Conservation (phyloP, 331 rosid species). For the Quercus lobata region DNA sequence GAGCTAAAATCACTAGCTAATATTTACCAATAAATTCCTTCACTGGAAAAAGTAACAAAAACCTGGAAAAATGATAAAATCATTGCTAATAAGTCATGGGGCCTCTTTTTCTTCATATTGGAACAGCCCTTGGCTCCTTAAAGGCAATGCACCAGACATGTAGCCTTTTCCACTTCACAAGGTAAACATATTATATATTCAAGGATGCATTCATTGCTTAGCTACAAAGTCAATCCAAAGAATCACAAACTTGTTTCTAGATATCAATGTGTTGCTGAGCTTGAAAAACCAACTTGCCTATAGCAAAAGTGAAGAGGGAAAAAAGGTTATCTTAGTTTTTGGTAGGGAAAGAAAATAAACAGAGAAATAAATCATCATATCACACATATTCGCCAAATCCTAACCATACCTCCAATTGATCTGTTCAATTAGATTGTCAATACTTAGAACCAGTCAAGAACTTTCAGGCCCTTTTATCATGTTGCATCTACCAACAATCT, state of each 20-base stretch:
- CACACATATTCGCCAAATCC: background rate
- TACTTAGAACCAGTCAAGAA: slow-evolving; percentile 25
- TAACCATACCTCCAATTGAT: background rate
- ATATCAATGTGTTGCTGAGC: background rate
- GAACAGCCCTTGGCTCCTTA: background rate
- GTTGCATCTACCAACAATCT: slow-evolving; percentile 76
- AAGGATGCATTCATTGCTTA: background rate
- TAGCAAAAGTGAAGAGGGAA: background rate
- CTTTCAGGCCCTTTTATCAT: slow-evolving; percentile 47
- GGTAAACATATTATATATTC: background rate
- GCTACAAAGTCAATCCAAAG: background rate
- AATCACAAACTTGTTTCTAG: background rate
- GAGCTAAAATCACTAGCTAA: background rate
- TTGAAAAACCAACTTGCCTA: background rate
- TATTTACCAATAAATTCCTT: background rate
- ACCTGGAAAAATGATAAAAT: background rate
- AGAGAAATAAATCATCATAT: background rate
- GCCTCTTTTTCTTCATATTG: background rate
- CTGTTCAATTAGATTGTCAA: background rate
- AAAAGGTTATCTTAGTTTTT: background rate
- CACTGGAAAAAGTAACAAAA: background rate
- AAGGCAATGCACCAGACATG: background rate
- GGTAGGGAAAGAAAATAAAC: background rate
- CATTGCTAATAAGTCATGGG: background rate
- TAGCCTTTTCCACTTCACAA: background rate